Conservation (phyloP, 768 basidiomycete genomes). For the Suillus weaverae region DNA sequence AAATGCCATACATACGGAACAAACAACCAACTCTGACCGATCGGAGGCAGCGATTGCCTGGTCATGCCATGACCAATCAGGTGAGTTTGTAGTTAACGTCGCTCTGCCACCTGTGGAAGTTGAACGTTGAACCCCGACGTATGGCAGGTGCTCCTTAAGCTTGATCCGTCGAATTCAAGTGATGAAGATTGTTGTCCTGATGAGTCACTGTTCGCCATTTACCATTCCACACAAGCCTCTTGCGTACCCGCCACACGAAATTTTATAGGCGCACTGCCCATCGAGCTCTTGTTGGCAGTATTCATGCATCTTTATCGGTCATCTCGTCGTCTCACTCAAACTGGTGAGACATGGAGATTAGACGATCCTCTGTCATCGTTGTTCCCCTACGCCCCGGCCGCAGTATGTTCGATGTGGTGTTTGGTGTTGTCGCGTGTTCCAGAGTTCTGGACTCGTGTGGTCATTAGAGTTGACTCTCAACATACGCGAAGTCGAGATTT, state of each 20-base stretch:
- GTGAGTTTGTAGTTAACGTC: neutral
- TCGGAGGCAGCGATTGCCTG: neutral
- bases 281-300: slow-evolving; percentile 8
- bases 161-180: neutral
- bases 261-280: slow-evolving; percentile 3
- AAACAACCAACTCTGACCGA: neutral
- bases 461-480: slow-evolving; percentile 5
- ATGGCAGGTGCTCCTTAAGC: neutral
- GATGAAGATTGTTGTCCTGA: neutral
- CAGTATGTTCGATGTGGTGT: slow-evolving; percentile 12
- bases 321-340: neutral
- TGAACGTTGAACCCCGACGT: neutral
- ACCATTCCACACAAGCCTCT: neutral
- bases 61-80: neutral
- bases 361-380: slow-evolving; percentile 2
- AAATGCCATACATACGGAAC: neutral
- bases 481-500: slow-evolving; percentile 1
- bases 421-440: slow-evolving; percentile 5
- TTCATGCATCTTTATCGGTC: slow-evolving; percentile 4
- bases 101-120: neutral
- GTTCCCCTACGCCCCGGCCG: slow-evolving; percentile 11
- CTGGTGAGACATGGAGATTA: slow-evolving; percentile 1
- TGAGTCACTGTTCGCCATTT: neutral
- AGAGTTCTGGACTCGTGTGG: slow-evolving; percentile 13
- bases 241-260: neutral